Evolutionary conservation across 345 rosid species (phyloP), one percentile per base, ranked within the genome.

Genomic region (Gossypium stocksii): DNA sequence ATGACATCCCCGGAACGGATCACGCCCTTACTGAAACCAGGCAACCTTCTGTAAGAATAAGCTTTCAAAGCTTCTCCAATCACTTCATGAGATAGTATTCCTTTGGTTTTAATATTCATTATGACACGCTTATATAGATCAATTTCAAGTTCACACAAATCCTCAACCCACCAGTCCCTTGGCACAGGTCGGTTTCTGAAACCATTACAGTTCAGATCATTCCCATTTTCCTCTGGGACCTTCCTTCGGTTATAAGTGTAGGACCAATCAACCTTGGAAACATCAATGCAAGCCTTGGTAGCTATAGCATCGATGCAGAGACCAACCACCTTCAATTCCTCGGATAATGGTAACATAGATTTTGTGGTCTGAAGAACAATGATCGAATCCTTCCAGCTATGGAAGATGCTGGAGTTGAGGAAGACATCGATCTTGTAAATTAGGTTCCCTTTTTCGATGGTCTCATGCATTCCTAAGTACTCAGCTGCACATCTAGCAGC

Each of bases 101-200:
- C 86, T 85, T 83, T 86, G 65, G 78, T 74, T 79, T 78, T 85
- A 54, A 93, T 87, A 71, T 75, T 82, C 78, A 66, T 65, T 51
- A 91, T 62, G 70, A 88, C 89, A 19, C 86, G 79, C 79, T 89
- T 91, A 74, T 87, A 93, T 10, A 83, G 60, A 68, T 88, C 94
- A 6, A 93, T 84, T 53, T 88, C 92, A 10, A 93, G 91, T 72
- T 93, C 98, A 61, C 93, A 85, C 74, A 93, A 70, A 86, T 93
- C 98, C 83, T 93, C 97, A 11, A 91, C 92, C 98, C 98, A 93
- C 98, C 98, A 93, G 73, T 93, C 98, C 76, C 53, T 77, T 5
- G 92, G 98, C 71, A 93, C 97, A 16, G 74, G 79, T 22, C 90
- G 80, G 78, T 70, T 85, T 66, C 83, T 84, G 16, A 82, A 48